These are phyloP conservation scores for Rhynchosporium graminicola DNA, from an alignment of 2,329 filamentous ascomycete genomes.

Conservation along the genomic window DNA sequence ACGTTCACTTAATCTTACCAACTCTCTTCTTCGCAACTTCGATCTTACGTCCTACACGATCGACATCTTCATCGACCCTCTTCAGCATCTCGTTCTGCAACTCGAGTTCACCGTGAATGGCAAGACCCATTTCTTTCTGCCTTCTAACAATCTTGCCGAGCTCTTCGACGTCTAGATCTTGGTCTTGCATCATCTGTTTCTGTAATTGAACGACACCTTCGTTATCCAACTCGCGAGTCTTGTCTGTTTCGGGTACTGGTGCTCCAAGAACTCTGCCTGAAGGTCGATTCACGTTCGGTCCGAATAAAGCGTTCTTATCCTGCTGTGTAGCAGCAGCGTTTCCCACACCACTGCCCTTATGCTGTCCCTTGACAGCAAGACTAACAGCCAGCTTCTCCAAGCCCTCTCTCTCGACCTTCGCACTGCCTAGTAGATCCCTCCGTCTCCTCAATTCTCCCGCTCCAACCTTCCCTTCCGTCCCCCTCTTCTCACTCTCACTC, in stretches of 20 bases:
- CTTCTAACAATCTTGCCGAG: conserved; percentile 68
- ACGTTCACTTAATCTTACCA: conserved; percentile 55
- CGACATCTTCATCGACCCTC: conserved; percentile 64
- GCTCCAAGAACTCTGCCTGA: conserved; percentile 70
- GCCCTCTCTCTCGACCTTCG: conserved; percentile 72
- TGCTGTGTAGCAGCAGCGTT: conserved; percentile 37
- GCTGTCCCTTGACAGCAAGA: conserved; percentile 49
- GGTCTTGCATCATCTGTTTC: conserved; percentile 70
- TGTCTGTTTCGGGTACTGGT: conserved; percentile 72
- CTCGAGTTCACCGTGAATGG: conserved; percentile 73
- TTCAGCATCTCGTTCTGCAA: conserved; percentile 71
- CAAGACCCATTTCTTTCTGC: conserved; percentile 76
- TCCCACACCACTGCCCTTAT: conserved; percentile 21
- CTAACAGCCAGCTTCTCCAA: conserved; percentile 71
- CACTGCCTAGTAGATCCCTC: conserved; percentile 68
- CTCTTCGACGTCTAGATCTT: conserved; percentile 71
- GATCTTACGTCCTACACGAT: conserved; percentile 67
- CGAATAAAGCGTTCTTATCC: conserved; percentile 51
- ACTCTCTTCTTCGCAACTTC: conserved; percentile 72
- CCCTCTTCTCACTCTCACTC: conserved; percentile 48
- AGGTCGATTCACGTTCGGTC: conserved; percentile 41
- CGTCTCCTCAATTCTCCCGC: conserved; percentile 74
- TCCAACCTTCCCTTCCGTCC: conserved; percentile 50
- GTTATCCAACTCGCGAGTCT: conserved; percentile 77
- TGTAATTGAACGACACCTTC: conserved; percentile 72